Evolutionary conservation across 768 basidiomycete genomes (phyloP), one percentile per base, ranked within the genome.

Genomic region (Mycena capillaripes): DNA sequence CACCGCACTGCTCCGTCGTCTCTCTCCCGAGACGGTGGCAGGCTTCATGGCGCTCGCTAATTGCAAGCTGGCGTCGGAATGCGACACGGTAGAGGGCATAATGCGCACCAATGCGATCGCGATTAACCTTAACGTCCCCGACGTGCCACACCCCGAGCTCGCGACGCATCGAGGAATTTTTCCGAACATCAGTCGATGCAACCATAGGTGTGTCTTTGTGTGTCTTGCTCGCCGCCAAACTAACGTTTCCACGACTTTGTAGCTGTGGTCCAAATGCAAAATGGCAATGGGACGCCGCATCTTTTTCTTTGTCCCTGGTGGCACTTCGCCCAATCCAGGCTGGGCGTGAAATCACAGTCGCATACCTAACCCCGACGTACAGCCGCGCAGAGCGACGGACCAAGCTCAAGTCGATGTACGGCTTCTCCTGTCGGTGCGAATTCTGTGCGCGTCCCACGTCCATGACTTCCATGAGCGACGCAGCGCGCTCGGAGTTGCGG

Each of bases 191-290:
- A 83, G 83, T 55, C 73, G 81, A 14, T 84, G 82, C 42, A 85
- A 86, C 61, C 86, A 86, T 70, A 86, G 85, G 85, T 85, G 57
- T 58, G 65, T 25, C 8, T 10, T 2, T 30, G 10, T 34, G 0
- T 21, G 19, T 11, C 12, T 16, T n/a, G n/a, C 30, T 1, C 57
- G 34, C 59, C 23, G 60, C 50, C 4, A 42, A 44, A 16, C 32
- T 29, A 12, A 29, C 21, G 12, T 52, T 14, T 57, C 1, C 36
- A 44, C 14, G 32, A 5, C n/a, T n/a, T 16, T 38, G 7, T 25
- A 86, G 85, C 61, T 86, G 85, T 66, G 79, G 79, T 1, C 85
- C 85, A n/a, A 85, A 85, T 61, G 81, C 84, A 6, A 75, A 66
- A 27, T 82, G 80, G 81, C 74, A 78, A n/a, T 86, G 84, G 82